Evolutionary conservation across 257 asterid genomes (phyloP).

Genomic region (Craterostigma plantagineum): DNA sequence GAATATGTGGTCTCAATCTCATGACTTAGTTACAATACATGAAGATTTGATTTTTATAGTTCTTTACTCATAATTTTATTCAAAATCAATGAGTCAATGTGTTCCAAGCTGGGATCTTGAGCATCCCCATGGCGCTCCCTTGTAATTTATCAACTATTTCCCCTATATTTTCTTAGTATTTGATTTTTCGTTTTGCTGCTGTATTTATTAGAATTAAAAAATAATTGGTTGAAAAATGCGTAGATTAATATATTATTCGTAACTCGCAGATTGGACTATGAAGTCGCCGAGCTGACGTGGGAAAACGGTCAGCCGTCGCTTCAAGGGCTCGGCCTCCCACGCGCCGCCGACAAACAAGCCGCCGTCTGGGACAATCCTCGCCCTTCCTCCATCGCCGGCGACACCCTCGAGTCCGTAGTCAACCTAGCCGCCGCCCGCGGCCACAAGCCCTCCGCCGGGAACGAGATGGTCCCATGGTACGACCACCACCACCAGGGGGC

Average conservation of each 20-base stretch:
- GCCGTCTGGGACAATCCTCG: constrained; percentile 39
- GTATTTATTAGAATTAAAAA: no score
- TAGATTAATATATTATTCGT: neutral
- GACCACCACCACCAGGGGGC: constrained; percentile 9
- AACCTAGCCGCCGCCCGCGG: constrained; percentile 45
- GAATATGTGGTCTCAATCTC: no score
- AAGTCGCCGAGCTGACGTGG: constrained; percentile 73
- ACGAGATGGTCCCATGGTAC: constrained; percentile 31
- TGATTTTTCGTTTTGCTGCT: neutral
- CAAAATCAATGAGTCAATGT: neutral
- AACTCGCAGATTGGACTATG: constrained; percentile 36
- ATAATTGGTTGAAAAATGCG: no score
- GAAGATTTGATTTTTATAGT: no score
- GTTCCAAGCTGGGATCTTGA: neutral
- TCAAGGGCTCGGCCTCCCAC: constrained; percentile 52
- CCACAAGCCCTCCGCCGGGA: constrained; percentile 10
- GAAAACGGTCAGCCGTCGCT: constrained; percentile 46
- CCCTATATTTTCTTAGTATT: neutral
- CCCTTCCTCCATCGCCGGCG: constrained; percentile 46
- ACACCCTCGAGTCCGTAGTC: constrained; percentile 73
- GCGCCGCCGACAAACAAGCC: constrained; percentile 19
- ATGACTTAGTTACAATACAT: no score
- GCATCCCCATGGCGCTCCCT: neutral
- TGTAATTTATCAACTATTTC: no score
- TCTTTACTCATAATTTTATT: neutral